Base-by-base conservation (phyloP, 208 protist species). In the Spongospora subterranea region DNA sequence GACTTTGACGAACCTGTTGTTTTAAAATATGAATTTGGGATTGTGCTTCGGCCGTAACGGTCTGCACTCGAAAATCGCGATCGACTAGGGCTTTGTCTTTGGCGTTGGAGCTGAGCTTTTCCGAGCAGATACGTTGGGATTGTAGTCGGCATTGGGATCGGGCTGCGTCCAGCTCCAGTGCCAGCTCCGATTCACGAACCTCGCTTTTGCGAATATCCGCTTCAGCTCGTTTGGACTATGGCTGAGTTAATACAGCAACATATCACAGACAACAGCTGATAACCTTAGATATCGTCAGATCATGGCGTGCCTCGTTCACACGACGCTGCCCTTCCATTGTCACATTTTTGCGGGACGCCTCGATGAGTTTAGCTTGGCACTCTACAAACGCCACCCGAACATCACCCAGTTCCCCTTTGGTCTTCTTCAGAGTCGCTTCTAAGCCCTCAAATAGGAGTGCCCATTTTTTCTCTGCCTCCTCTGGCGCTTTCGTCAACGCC, bases 401-500 rank as follows among this genome's bases (percentile, higher is more conserved):
- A 13, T 39, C 35, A 6, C 11, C 6, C 13, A 82, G 71, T n/a
- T 82, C 71, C 71, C 13, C 11, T n/a, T 13, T 82, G 71, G 40
- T 43, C 71, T 43, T 82, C 6, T 82, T n/a, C 13, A 82, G n/a
- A 35, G 71, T 82, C 71, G 71, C 35, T 6, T 82, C 17, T n/a
- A 82, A 6, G 6, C 35, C 71, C 35, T 6, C 35, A 6, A 43
- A 17, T 17, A 20, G 35, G 17, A 6, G 71, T 20, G 11, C 13
- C 71, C 71, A 82, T 82, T 82, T 82, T n/a, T 35, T 82, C 71
- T 82, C 71, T 6, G 71, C 71, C n/a, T 82, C 71, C 6, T 6
- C 71, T 45, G 71, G 71, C 40, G 40, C 40, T 20, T 43, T 13
- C 35, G n/a, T 20, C 35, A 82, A 13, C 13, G 6, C 71, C 17